Conservation (phyloP, 2,329 filamentous ascomycete species). For the Nothophaeocryptopus gaeumannii region DNA sequence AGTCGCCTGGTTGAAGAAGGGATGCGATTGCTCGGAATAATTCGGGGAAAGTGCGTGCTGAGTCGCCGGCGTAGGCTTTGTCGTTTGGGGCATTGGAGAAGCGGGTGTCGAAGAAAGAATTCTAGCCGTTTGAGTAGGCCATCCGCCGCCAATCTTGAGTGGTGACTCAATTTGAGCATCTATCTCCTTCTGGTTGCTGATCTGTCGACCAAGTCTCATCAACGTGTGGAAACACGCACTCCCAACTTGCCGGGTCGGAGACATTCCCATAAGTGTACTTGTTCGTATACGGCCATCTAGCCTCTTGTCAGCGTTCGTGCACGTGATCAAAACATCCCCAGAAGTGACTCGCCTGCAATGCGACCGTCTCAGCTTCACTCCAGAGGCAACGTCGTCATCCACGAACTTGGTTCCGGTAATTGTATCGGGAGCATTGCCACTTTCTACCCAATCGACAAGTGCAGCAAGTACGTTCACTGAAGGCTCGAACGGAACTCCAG, state of each 20-base stretch:
- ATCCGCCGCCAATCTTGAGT: no score
- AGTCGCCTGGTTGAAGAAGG: no score
- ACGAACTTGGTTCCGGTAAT: constrained; percentile 3
- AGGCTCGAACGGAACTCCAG: constrained; percentile 22
- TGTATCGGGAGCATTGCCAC: constrained; percentile 28
- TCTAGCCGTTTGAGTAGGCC: no score
- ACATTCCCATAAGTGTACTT: not conserved
- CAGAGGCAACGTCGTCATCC: not conserved
- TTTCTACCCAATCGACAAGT: constrained; percentile 35
- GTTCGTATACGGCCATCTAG: not conserved
- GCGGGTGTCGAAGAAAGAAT: no score
- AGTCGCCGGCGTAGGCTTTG: no score
- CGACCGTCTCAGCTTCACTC: not conserved
- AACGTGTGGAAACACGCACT: not conserved
- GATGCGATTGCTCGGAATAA: no score
- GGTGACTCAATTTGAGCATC: no score
- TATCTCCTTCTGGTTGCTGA: no score
- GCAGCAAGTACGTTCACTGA: constrained; percentile 28
- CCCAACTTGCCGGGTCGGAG: not conserved
- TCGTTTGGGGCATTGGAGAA: no score
- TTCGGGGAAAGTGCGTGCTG: no score
- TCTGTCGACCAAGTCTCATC: no score
- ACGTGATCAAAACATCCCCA: not conserved
- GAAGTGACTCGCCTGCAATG: not conserved
- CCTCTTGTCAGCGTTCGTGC: not conserved